Evolutionary conservation across 2,329 filamentous ascomycete genomes (phyloP), one percentile per base, ranked within the genome.

Genomic region (Thyridium curvatum): DNA sequence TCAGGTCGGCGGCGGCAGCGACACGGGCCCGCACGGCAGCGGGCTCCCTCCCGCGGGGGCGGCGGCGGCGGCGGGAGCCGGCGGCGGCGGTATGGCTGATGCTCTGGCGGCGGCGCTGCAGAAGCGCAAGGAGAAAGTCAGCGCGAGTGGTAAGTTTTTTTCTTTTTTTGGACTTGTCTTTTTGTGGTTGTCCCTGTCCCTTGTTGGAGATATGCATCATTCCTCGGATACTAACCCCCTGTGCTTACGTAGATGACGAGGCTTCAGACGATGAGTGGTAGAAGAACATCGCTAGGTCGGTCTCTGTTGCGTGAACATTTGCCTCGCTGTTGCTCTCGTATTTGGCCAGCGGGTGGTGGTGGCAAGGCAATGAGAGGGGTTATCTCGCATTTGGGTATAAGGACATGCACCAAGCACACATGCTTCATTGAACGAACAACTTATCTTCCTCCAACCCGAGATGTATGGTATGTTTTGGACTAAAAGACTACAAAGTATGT

Each of bases 81-180:
- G 77, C 10, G 77, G 79, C 39, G 81, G 80, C 40, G 82, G 79
- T 29, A 78, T 96, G 74, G 87, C 88, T 16, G 87, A 84, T 65
- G 90, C 88, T 35, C 66, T 95, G 51, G 86, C 86, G 43, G 83
- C 79, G 43, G 85, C 84, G 41, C 63, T 90, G 52, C 79, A 83
- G 55, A 85, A 86, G 66, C 76, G 91, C 61, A 96, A 96, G 71
- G 80, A 88, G 62, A 95, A 94, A 72, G 91, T 96, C 59, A 87
- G 86, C 65, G 84, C 86, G 60, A 94, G 87, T 72, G 91, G 91
- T 96, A 79, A 79, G 86, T 83, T 38, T 38, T 36, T 37, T 37
- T 37, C 14, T 8, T 52, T 37, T 39, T 41, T 32, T n/a, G n/a
- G n/a, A n/a, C 17, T 35, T 30, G 12, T 36, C 41, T 46, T 46